Evolutionary conservation across 1,139 yeast species (phyloP), one percentile per base, ranked within the genome.

Genomic region (Meyerozyma smithsonii): DNA sequence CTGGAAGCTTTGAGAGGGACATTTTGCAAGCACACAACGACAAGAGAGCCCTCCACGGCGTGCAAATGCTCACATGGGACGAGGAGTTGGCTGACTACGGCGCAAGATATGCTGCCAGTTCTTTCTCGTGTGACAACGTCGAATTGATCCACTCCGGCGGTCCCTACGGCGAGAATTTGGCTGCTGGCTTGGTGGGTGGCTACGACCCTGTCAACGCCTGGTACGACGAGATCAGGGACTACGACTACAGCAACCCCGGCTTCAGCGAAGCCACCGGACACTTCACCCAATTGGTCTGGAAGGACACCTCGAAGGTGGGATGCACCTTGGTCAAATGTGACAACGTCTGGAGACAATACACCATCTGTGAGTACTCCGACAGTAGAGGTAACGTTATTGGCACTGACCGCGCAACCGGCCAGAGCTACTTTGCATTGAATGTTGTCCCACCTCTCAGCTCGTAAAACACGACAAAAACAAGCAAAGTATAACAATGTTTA

Each of bases 241-340:
- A 80, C 61, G 61, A 73, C 58, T 78, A 52, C 62, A 42, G 46
- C 36, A 57, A 64, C 41, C 79, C 81, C 30, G 74, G 74, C 8
- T 61, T 61, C 54, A 55, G 64, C 41, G 67, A 63, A 41, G 59
- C 62, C 12, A 66, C 75, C 18, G 84, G 85, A 35, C 89, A 82
- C 57, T 82, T 81, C 62, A 81, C 88, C 11, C 88, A 81, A 59
- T 55, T 81, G 36, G 73, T 82, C n/a, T 82, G 89, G 89, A 73
- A 73, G 46, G 49, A 68, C 6, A 62, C 82, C 32, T 59, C 75
- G 21, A 59, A 71, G 46, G 59, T 82, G 32, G 88, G 88, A 28
- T 82, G 89, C 66, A 85, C 81, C 39, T 64, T 64, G 47, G 73
- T 77, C 34, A 56, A 56, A 39, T 81, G 86, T 65, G 48, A 68